Evolutionary conservation across 495 filamentous ascomycete species (phyloP).

Genomic region (Aspergillus panamensis): DNA sequence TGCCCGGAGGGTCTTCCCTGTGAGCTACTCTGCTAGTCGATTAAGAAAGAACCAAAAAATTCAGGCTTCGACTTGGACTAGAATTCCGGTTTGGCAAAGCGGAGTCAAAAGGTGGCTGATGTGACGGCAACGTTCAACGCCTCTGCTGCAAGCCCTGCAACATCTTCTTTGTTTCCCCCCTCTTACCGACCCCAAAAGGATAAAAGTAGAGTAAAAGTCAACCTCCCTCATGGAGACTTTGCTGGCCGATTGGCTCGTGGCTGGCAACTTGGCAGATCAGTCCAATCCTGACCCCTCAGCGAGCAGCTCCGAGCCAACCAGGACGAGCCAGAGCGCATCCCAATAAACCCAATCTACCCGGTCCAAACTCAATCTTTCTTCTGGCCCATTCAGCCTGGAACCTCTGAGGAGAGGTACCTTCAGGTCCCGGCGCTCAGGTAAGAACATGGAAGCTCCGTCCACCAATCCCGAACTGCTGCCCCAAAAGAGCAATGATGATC

Average conservation of each 20-base stretch:
- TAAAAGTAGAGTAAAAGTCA: not conserved
- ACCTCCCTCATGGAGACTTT: not conserved
- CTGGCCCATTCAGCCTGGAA: conserved; percentile 2
- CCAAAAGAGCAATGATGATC: conserved; percentile 9
- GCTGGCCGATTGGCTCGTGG: not conserved
- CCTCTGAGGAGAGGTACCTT: conserved; percentile 1
- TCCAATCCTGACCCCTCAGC: conserved; percentile 1
- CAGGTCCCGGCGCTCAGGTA: conserved; percentile 10
- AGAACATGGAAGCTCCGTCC: not conserved
- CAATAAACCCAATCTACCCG: conserved; percentile 14
- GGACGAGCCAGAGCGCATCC: not conserved
- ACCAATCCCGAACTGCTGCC: not conserved
- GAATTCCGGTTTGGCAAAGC: conserved; percentile 4
- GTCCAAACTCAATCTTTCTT: conserved; percentile 14
- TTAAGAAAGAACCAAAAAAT: not conserved
- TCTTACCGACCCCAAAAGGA: not conserved
- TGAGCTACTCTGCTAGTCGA: too few relatives aligned
- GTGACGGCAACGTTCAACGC: not conserved
- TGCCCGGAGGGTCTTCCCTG: not conserved
- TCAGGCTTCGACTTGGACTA: not conserved
- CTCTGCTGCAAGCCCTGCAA: not conserved
- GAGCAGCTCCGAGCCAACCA: conserved; percentile 6
- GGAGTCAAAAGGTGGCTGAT: not conserved
- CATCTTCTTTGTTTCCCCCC: not conserved
- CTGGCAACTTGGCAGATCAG: not conserved